These are phyloP conservation scores for Trichosporon faecale DNA, from an alignment of 1,284 basidiomycete genomes.

Conservation along the genomic window DNA sequence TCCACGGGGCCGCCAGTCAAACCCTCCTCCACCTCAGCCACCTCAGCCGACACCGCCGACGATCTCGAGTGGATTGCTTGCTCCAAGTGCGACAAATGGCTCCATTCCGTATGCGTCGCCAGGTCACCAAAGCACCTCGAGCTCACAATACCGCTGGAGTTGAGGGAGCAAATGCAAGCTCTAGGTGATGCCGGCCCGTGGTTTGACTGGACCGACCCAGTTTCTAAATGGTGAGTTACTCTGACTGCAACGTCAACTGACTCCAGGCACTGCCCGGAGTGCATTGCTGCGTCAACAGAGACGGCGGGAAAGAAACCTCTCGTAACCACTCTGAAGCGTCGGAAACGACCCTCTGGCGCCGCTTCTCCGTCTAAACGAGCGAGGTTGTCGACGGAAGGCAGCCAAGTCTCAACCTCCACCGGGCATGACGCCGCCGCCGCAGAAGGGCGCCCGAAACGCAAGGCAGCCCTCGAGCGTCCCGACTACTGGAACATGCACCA, in stretches of 20 bases:
- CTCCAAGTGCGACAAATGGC: constrained; percentile 46
- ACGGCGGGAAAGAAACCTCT: constrained; percentile 24
- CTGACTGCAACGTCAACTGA: not conserved
- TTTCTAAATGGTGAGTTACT: constrained; percentile 43
- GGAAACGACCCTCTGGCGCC: constrained; percentile 9
- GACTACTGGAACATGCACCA: constrained; percentile 51
- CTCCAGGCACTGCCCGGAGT: constrained; percentile 35
- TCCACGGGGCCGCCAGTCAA: constrained; percentile 21
- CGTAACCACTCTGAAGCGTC: constrained; percentile 33
- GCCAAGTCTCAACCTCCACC: constrained; percentile 12
- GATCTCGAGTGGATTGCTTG: constrained; percentile 48
- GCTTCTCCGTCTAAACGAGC: constrained; percentile 15
- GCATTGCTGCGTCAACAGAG: not conserved
- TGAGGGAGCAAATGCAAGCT: constrained; percentile 29
- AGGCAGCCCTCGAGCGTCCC: constrained; percentile 40
- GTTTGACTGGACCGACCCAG: constrained; percentile 43
- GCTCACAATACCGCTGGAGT: constrained; percentile 30
- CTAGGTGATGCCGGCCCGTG: constrained; percentile 28
- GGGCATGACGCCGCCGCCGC: constrained; percentile 11
- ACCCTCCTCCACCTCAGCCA: not conserved
- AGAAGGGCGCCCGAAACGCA: constrained; percentile 41
- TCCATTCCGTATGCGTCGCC: constrained; percentile 44
- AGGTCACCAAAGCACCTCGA: constrained; percentile 18
- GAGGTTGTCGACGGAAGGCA: constrained; percentile 4
- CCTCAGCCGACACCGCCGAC: constrained; percentile 3